A percentile compares a stretch with the other conserved stretches of the same genome.
Conservation (phyloP, 2,329 filamentous ascomycete species). For the Fusarium vanettenii region DNA sequence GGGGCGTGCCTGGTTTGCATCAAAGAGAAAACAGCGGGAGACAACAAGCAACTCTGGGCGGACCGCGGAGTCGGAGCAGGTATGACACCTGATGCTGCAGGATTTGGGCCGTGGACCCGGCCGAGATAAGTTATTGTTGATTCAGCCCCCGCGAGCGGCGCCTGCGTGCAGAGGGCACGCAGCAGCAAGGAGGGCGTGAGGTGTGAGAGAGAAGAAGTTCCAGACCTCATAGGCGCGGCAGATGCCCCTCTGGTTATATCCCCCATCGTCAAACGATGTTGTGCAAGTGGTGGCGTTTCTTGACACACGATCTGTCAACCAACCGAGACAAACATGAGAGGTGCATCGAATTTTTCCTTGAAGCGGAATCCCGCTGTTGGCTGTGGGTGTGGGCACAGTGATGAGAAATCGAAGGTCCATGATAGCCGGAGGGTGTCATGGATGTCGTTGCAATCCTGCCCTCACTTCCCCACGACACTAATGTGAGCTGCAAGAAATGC, state of each 20-base stretch:
- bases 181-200: slow-evolving; percentile 21
- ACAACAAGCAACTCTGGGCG: slow-evolving; percentile 6
- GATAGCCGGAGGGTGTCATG: slow-evolving; percentile 19
- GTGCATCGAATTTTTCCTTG: background rate
- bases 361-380: background rate
- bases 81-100: slow-evolving; percentile 16
- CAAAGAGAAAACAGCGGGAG: slow-evolving; percentile 32
- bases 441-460: slow-evolving; percentile 10
- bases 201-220: background rate
- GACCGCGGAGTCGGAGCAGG: slow-evolving; percentile 28
- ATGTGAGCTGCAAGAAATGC: slow-evolving; percentile 40
- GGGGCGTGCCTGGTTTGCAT: background rate
- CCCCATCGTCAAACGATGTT: background rate
- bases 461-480: slow-evolving; percentile 23
- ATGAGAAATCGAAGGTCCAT: background rate
- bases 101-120: slow-evolving; percentile 18
- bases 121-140: slow-evolving; percentile 32
- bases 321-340: background rate
- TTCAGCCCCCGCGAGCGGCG: slow-evolving; percentile 26
- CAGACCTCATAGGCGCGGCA: slow-evolving; percentile 5
- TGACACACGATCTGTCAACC: background rate
- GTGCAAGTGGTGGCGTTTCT: background rate
- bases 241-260: background rate
- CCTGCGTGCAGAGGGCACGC: slow-evolving; percentile 13
- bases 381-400: background rate